Base-by-base conservation (phyloP, 108 stramenopile genomes). In the Epipyxis sp. region DNA sequence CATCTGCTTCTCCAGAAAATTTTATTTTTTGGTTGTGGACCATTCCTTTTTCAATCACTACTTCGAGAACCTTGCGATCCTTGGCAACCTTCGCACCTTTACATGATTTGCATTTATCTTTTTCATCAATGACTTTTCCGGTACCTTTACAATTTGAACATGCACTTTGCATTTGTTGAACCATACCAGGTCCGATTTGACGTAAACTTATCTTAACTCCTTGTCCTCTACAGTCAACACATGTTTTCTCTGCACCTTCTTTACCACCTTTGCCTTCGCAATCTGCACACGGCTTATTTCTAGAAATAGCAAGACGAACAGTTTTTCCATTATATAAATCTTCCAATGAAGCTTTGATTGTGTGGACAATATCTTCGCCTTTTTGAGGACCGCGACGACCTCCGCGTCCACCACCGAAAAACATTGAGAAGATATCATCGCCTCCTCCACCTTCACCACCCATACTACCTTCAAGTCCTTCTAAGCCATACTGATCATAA, bases 321-420 rank as follows among this genome's bases (percentile, higher is more conserved):
- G 94, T 97, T 88, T 96, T 96, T 40, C 98, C 97, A 79, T 96
- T 97, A 91, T 97, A 99, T 79, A 98, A 85, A 82, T 99, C 97
- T 69, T 99, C 96, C 79, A 99, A 85, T 59, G 85, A 82, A 32
- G 96, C 95, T 79, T 94, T 93, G 72, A 99, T 84, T 20, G 93
- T 90, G 86, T 96, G 94, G 79, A 94, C 91, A 77, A 95, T 90
- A 82, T 92, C 91, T 27, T 96, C 94, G 3, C 94, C 93, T 79
- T 94, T 94, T 54, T 90, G 86, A n/a, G 92, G 94, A 34, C 80
- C 27, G 0, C 6, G 6, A 1, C 30, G 59, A 30, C 58, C 72
- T 35, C 84, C 78, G 25, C 77, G 80, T 50, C 25, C 43, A 0
- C 59, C 25, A 34, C 94, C 93, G 84, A 97, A 99, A 76, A 99